Conservation (phyloP, 139 green algal genomes). For the Chlorella sorokiniana region DNA sequence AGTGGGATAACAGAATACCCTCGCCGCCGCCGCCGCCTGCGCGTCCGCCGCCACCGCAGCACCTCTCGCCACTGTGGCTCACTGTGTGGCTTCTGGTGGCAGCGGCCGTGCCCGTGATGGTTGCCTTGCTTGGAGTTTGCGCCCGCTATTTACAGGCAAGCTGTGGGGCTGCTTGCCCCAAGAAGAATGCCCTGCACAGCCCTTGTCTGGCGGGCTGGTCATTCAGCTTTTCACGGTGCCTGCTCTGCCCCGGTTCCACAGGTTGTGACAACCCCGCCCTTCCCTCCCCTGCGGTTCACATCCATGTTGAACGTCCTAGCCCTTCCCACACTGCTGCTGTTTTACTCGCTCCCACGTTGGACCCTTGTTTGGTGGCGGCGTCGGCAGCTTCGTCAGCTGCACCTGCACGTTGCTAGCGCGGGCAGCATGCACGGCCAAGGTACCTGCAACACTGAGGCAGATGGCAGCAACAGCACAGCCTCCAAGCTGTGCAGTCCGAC, state of each 20-base stretch:
- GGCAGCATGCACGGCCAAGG: not conserved
- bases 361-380: not conserved
- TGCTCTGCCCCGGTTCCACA: not conserved
- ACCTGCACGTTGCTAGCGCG: not conserved
- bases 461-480: not conserved
- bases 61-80: not conserved
- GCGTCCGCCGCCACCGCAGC: not conserved
- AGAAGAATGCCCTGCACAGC: not conserved
- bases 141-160: constrained; percentile 16
- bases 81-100: not conserved
- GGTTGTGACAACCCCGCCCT: not conserved
- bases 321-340: constrained; percentile 7
- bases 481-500: not conserved
- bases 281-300: constrained; percentile 11
- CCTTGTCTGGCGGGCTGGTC: not conserved
- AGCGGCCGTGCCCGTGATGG: not conserved
- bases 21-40: not conserved
- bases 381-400: not conserved
- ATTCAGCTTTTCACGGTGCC: not conserved
- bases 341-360: not conserved
- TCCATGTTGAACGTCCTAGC: not conserved
- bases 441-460: no score
- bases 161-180: not conserved
- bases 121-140: not conserved
- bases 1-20: not conserved